These are phyloP conservation scores for Nitzschia putrida DNA, from an alignment of 108 stramenopile species.

Conservation along the genomic window DNA sequence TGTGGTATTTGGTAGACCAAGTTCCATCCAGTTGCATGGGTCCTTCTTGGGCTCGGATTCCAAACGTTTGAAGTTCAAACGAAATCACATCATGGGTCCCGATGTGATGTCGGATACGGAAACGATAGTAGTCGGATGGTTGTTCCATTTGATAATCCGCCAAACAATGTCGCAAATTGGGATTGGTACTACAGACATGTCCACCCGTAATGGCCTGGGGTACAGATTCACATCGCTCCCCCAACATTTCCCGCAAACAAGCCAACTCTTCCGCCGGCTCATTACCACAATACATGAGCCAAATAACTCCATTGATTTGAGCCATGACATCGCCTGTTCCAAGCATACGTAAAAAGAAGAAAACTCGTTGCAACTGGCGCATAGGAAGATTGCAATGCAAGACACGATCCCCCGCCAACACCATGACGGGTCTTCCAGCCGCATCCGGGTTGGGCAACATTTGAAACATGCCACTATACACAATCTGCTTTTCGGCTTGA, in stretches of 20 bases:
- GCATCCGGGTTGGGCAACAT: conserved; percentile 8
- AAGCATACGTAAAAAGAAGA: neutral
- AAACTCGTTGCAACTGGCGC: neutral
- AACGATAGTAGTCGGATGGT: neutral
- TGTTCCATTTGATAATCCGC: neutral
- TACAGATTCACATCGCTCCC: neutral
- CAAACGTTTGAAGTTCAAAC: conserved; percentile 34
- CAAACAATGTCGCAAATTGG: neutral
- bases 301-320: neutral
- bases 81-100: neutral
- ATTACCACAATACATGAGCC: neutral
- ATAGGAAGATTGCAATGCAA: neutral
- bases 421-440: neutral
- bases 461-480: conserved; percentile 7
- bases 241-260: neutral
- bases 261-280: neutral
- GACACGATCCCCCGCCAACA: neutral
- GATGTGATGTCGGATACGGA: conserved; percentile 17
- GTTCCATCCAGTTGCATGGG: conserved; percentile 12
- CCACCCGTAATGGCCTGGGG: neutral
- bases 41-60: conserved; percentile 15
- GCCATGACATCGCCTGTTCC: neutral
- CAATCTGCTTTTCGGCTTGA: neutral
- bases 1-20: conserved; percentile 9
- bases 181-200: neutral